These are phyloP conservation scores for Globisporangium echinulatum DNA, from an alignment of 352 stramenopile genomes.

Conservation along the genomic window DNA sequence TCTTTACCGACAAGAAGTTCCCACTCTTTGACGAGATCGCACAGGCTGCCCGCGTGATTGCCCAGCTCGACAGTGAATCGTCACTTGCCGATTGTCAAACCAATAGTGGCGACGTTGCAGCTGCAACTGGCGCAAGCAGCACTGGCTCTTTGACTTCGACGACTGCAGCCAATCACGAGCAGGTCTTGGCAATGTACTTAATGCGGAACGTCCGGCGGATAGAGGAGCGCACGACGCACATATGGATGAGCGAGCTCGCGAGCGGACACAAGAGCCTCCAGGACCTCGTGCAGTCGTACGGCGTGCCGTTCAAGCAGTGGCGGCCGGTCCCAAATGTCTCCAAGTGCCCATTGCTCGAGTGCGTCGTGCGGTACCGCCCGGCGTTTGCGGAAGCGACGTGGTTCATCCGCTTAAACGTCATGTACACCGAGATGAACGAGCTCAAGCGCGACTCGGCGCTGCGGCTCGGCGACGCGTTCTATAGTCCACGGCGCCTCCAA, in stretches of 20 bases:
- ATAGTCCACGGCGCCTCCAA: conserved; percentile 63
- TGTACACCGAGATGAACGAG: conserved; percentile 84
- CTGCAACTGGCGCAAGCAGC: background rate
- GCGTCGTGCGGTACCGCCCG: conserved; percentile 65
- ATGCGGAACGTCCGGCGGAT: conserved; percentile 76
- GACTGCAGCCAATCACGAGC: conserved; percentile 20
- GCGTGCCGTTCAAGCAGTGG: conserved; percentile 84
- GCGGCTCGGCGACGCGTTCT: conserved; percentile 75
- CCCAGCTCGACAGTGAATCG: background rate
- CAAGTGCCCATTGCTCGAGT: conserved; percentile 77
- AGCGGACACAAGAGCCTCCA: conserved; percentile 50
- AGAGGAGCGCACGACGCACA: conserved; percentile 69
- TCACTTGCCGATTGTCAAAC: conserved; percentile 7
- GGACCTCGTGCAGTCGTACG: conserved; percentile 70
- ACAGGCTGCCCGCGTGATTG: conserved; percentile 41
- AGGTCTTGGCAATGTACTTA: conserved; percentile 72
- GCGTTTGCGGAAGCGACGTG: conserved; percentile 71
- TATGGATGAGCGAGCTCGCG: conserved; percentile 77
- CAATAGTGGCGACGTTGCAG: conserved; percentile 16
- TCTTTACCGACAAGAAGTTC: conserved; percentile 75
- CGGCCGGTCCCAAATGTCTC: conserved; percentile 60
- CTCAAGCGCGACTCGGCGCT: conserved; percentile 62
- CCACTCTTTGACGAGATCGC: conserved; percentile 66
- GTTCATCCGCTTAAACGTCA: conserved; percentile 80
- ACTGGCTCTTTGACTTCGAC: background rate